phyloP scores from a whole-genome alignment of 1,139 yeast genomes.

The Yamadazyma sp. region DNA sequence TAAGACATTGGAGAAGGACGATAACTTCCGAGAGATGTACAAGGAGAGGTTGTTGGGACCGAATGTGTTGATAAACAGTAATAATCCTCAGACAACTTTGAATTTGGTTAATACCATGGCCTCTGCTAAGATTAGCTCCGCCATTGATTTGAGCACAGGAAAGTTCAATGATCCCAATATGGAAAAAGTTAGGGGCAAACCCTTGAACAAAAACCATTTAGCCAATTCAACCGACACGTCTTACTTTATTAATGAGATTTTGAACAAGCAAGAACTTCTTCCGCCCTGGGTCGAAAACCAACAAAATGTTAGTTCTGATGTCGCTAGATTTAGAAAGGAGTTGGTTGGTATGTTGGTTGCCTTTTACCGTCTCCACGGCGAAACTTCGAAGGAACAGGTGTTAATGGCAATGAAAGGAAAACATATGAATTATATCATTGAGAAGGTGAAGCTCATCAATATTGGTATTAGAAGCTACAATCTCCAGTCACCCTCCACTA shows the following conservation, averaged over 20 bases:
- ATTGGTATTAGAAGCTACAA: conserved; percentile 68
- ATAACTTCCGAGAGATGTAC: conserved; percentile 61
- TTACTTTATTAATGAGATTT: conserved; percentile 51
- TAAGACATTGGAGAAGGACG: conserved; percentile 34
- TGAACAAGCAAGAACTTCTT: conserved; percentile 71
- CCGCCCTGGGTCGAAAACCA: conserved; percentile 93
- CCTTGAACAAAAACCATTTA: conserved; percentile 56
- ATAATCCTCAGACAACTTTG: conserved; percentile 39
- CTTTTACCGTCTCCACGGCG: conserved; percentile 15
- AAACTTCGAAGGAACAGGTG: conserved; percentile 6
- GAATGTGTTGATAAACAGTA: conserved; percentile 41
- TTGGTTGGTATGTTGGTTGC: conserved; percentile 37
- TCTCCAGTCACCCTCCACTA: conserved; percentile 69
- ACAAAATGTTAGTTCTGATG: conserved; percentile 50
- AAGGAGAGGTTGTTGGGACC: conserved; percentile 66
- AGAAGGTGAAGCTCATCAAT: conserved; percentile 53
- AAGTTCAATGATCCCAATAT: conserved; percentile 56
- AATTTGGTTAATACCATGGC: conserved; percentile 64
- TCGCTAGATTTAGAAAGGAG: conserved; percentile 44
- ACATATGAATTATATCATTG: conserved; percentile 33
- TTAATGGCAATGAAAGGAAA: conserved; percentile 9
- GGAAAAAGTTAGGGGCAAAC: conserved; percentile 58
- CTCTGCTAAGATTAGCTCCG: conserved; percentile 71
- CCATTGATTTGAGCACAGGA: conserved; percentile 60
- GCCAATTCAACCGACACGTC: conserved; percentile 51